Percentiles rank a stretch among this genome's conserved stretches.
Evolutionary conservation across 192 early-diverging fungal species (phyloP).

Genomic region (Coemansia sp.): DNA sequence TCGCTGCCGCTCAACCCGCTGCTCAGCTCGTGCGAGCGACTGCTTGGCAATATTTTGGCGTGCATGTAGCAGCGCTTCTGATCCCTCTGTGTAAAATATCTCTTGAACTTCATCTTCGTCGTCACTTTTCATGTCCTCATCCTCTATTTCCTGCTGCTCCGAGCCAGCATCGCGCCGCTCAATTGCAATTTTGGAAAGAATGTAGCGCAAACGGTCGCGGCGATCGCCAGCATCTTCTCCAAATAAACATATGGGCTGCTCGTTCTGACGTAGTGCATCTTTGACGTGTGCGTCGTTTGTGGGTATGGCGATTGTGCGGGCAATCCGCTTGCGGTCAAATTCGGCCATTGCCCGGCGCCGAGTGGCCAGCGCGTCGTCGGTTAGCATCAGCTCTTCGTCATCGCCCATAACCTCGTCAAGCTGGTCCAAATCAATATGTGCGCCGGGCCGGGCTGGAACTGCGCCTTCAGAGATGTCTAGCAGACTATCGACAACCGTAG

Average conservation of each 20-base stretch:
- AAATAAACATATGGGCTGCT: slow-evolving; percentile 89
- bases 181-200: slow-evolving; percentile 63
- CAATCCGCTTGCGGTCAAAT: slow-evolving; percentile 74
- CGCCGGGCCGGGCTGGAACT: not conserved
- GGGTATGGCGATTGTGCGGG: slow-evolving; percentile 80
- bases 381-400: slow-evolving; percentile 13
- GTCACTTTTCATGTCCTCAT: slow-evolving; percentile 25
- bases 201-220: slow-evolving; percentile 73
- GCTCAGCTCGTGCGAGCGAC: slow-evolving; percentile 70
- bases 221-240: slow-evolving; percentile 90
- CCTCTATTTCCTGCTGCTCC: not conserved
- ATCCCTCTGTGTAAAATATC: slow-evolving; percentile 83
- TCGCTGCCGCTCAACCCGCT: slow-evolving; percentile 64
- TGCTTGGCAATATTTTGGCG: slow-evolving; percentile 68
- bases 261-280: slow-evolving; percentile 68
- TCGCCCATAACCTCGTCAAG: slow-evolving; percentile 29
- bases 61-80: slow-evolving; percentile 65
- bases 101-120: slow-evolving; percentile 61
- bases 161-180: not conserved
- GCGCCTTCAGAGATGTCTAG: slow-evolving; percentile 7
- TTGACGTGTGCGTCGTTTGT: slow-evolving; percentile 85
- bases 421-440: slow-evolving; percentile 25
- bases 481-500: not conserved
- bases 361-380: slow-evolving; percentile 26
- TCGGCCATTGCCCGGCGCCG: slow-evolving; percentile 58